Evolutionary conservation across 2,329 filamentous ascomycete species (phyloP).

Genomic region (Tolypocladium nubicola): DNA sequence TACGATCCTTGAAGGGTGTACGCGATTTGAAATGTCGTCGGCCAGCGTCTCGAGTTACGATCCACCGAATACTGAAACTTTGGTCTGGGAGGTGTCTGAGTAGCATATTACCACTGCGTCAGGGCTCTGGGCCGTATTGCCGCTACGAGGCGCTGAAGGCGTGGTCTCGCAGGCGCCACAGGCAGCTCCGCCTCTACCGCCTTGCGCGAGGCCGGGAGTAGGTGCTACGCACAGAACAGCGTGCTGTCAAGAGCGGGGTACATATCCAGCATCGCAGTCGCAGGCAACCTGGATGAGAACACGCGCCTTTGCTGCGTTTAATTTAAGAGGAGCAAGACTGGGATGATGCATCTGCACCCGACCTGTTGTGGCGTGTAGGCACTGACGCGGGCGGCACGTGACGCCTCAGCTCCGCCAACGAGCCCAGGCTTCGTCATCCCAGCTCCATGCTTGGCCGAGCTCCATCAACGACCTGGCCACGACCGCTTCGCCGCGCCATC

Average conservation of each 20-base stretch:
- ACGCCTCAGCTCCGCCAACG: not conserved
- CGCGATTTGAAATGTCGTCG: not conserved
- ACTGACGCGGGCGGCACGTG: not conserved
- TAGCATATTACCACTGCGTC: not conserved
- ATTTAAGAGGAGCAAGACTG: too few species aligned
- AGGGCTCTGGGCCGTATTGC: not conserved
- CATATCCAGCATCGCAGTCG: not conserved
- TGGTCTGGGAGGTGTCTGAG: not conserved
- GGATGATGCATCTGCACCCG: too few species aligned
- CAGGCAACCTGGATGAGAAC: too few species aligned
- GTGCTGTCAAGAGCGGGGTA: not conserved
- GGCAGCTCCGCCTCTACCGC: not conserved
- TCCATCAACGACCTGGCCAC: not conserved
- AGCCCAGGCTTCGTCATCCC: not conserved
- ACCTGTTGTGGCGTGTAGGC: too few species aligned
- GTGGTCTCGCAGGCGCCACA: not conserved
- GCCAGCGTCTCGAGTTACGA: not conserved
- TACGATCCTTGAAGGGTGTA: not conserved
- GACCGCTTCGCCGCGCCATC: not conserved
- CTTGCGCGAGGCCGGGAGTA: not conserved
- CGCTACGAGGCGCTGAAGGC: not conserved
- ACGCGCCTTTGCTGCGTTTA: too few species aligned
- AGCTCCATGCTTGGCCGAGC: not conserved
- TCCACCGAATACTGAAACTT: not conserved
- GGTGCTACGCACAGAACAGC: not conserved